A percentile compares a stretch with the other conserved stretches of the same genome.
Evolutionary conservation across 306 rosid genomes (phyloP).

Genomic region (Clitoria ternatea): DNA sequence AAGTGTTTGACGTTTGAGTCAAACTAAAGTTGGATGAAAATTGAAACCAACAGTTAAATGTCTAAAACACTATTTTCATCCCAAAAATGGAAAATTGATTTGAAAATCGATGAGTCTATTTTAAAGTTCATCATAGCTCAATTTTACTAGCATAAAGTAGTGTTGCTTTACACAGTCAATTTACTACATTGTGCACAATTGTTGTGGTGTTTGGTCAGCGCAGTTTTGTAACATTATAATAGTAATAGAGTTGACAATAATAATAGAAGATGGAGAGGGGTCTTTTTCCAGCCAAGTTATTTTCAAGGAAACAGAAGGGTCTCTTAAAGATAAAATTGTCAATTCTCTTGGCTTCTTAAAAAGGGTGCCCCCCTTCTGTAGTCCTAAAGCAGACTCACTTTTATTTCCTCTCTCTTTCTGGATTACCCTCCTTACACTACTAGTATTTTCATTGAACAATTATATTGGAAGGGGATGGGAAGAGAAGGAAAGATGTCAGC

Average conservation of each 20-base stretch:
- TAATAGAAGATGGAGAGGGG: constrained; percentile 19
- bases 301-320: constrained; percentile 36
- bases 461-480: constrained; percentile 47
- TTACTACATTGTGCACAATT: background rate
- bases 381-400: constrained; percentile 1
- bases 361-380: constrained; percentile 15
- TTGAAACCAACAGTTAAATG: too few species aligned
- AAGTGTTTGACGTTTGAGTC: too few species aligned
- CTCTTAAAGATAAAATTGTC: constrained; percentile 26
- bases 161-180: background rate
- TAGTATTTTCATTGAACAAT: too few species aligned
- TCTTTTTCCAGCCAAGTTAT: constrained; percentile 32
- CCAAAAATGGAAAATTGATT: background rate
- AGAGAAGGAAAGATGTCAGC: constrained; percentile 30
- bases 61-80: background rate
- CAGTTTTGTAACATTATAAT: background rate
- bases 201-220: background rate
- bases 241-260: background rate
- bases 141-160: background rate
- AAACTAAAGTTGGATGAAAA: too few species aligned
- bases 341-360: constrained; percentile 16
- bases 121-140: background rate
- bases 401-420: background rate
- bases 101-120: background rate
- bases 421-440: background rate